Percentiles rank a stretch among this genome's conserved stretches.
phyloP scores from a whole-genome alignment of 2,329 filamentous ascomycete genomes.

The Cytospora schulzeri region DNA sequence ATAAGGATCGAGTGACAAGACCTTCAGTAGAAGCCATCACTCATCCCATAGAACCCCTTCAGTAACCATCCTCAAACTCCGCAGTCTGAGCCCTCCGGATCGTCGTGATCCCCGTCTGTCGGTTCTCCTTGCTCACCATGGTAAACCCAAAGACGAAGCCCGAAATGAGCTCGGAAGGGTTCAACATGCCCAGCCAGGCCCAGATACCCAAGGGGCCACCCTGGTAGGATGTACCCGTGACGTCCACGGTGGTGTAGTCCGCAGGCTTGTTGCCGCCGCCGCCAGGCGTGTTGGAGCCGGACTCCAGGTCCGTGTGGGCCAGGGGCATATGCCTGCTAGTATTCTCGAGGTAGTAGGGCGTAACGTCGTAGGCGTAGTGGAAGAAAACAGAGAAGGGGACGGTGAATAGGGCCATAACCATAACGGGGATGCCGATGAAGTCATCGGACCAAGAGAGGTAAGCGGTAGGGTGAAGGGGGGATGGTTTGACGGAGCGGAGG shows the following conservation, averaged over 20 bases:
- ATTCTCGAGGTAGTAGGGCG: conserved; percentile 31
- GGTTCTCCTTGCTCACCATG: conserved; percentile 25
- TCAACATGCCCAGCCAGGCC: conserved; percentile 30
- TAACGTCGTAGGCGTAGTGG: conserved; percentile 33
- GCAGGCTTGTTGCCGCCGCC: neutral
- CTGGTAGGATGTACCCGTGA: conserved; percentile 30
- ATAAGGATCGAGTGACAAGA: neutral
- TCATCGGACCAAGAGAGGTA: conserved; percentile 34
- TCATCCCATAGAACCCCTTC: neutral
- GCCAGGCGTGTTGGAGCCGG: neutral
- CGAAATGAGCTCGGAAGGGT: conserved; percentile 30
- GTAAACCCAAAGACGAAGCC: conserved; percentile 25
- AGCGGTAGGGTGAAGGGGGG: conserved; percentile 30
- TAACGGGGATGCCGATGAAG: conserved; percentile 33
- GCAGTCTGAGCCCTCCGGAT: conserved; percentile 23
- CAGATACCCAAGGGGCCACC: conserved; percentile 31
- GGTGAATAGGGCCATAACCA: conserved; percentile 35
- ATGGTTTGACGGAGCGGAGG: conserved; percentile 28
- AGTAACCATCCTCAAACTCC: conserved; percentile 12
- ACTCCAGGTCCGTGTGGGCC: conserved; percentile 9
- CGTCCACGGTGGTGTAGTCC: conserved; percentile 16
- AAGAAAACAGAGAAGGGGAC: conserved; percentile 34
- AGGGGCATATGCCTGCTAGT: conserved; percentile 20
- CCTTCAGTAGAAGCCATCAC: neutral
- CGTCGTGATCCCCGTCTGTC: conserved; percentile 14